A percentile compares a stretch with the other conserved stretches of the same genome.
phyloP scores from a whole-genome alignment of 306 rosid genomes.

The Neltuma alba region DNA sequence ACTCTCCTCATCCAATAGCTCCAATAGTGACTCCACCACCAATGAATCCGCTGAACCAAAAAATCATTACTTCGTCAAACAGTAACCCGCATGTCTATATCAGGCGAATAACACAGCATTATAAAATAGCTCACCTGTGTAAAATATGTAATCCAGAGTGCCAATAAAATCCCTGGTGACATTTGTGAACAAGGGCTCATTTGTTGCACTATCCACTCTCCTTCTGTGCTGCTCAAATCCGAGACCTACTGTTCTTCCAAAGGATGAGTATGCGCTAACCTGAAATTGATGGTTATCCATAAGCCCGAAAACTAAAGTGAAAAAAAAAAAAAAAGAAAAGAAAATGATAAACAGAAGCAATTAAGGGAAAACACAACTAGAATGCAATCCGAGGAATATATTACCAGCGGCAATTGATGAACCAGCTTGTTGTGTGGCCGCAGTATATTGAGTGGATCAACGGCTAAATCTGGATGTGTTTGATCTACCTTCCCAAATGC shows the following conservation, averaged over 20 bases:
- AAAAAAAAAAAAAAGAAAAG: not conserved
- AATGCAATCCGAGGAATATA: not conserved
- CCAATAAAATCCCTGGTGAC: no score
- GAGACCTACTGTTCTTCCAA: no score
- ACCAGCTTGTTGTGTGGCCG: constrained; percentile 87
- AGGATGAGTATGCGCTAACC: no score
- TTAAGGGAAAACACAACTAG: not conserved
- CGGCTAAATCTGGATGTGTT: constrained; percentile 78
- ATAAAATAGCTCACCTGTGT: no score
- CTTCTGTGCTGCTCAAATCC: no score
- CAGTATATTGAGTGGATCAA: constrained; percentile 89
- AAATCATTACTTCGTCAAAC: constrained; percentile 14
- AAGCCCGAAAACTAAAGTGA: constrained; percentile 3
- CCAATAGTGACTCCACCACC: constrained; percentile 88
- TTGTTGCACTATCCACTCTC: no score
- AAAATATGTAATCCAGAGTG: no score
- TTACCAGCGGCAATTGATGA: constrained; percentile 96
- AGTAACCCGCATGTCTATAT: not conserved
- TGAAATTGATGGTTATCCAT: constrained; percentile 19
- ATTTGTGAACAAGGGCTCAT: no score
- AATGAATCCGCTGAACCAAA: constrained; percentile 88
- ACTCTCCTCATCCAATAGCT: no score
- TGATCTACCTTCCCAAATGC: constrained; percentile 97
- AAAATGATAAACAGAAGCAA: not conserved
- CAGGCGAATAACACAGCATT: constrained; percentile 12